phyloP scores from a whole-genome alignment of 352 stramenopile species.

The Phytophthora capsici region DNA sequence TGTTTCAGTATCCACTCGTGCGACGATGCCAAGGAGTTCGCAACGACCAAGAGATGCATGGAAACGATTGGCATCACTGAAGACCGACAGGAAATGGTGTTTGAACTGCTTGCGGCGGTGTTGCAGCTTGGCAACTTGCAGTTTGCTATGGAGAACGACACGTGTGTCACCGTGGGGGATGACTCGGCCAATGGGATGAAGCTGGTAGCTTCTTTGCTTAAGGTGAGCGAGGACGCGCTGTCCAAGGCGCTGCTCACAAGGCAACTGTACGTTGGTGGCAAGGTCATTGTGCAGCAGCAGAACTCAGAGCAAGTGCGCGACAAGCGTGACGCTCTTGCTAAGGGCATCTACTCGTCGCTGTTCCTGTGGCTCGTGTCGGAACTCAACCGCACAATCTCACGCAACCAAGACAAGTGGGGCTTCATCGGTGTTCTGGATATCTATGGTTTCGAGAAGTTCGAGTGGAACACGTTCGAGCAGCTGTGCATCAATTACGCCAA shows the following conservation, averaged over 20 bases:
- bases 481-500: constrained; percentile 97
- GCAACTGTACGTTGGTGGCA: constrained; percentile 88
- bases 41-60: constrained; percentile 86
- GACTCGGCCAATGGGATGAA: constrained; percentile 53
- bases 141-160: constrained; percentile 86
- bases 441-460: constrained; percentile 98
- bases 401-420: constrained; percentile 80
- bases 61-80: constrained; percentile 87
- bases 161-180: constrained; percentile 63
- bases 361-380: constrained; percentile 93
- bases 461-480: constrained; percentile 96
- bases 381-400: constrained; percentile 91
- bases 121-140: constrained; percentile 90
- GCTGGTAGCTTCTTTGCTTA: constrained; percentile 76
- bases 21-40: constrained; percentile 87
- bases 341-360: constrained; percentile 93
- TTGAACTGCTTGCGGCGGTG: constrained; percentile 87
- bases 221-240: constrained; percentile 80
- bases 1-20: constrained; percentile 82
- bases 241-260: constrained; percentile 79
- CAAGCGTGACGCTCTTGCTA: constrained; percentile 91
- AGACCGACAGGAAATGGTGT: constrained; percentile 83
- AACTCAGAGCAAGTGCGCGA: constrained; percentile 88
- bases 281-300: constrained; percentile 91
- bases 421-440: constrained; percentile 98